Evolutionary conservation across 1,284 basidiomycete genomes (phyloP), one percentile per base, ranked within the genome.

Genomic region (Microbotryum intermedium): DNA sequence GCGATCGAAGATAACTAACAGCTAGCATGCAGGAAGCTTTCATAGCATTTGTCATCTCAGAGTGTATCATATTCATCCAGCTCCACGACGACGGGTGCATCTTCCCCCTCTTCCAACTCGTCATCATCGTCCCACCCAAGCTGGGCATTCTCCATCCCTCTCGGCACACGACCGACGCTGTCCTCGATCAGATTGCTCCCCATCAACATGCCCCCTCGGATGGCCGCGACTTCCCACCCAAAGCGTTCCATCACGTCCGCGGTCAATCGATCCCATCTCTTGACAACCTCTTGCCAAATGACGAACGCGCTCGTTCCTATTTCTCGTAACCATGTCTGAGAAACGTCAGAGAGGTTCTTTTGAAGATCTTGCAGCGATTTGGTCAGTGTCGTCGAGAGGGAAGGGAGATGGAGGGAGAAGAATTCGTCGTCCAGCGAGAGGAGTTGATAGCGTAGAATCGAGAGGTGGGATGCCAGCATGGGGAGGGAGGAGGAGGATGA

Each of bases 321-420:
- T 21, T 39, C 39, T 2, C 9, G 23, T 5, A 25, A 39, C 64
- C 65, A 62, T 18, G 43, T 23, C 3, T 50, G 50, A 1, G 51
- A 29, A 5, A 61, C 58, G 50, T 66, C 59, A 3, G 52, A 54
- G 20, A 77, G 64, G 13, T 66, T 69, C 2, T 26, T 26, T 9
- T 71, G 64, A 23, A 79, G 62, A 2, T 47, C 48, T 11, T 72
- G 71, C 23, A 77, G 65, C 54, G 76, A 73, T 11, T 72, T 70
- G 10, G 70, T 59, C 52, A 72, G 73, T 55, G 75, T 75, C 6
- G 63, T 57, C 59, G 77, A 76, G 56, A 78, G 61, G 13, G 74
- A 74, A 0, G 76, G 77, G 30, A 78, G 63, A 30, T 78, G 77
- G 21, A 70, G 71, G 6, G 71, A 66, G 63, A 78, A 78, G 29